A percentile compares a stretch with the other conserved stretches of the same genome.
phyloP scores from a whole-genome alignment of 495 filamentous ascomycete genomes.

The Tetracladium marchalianum region DNA sequence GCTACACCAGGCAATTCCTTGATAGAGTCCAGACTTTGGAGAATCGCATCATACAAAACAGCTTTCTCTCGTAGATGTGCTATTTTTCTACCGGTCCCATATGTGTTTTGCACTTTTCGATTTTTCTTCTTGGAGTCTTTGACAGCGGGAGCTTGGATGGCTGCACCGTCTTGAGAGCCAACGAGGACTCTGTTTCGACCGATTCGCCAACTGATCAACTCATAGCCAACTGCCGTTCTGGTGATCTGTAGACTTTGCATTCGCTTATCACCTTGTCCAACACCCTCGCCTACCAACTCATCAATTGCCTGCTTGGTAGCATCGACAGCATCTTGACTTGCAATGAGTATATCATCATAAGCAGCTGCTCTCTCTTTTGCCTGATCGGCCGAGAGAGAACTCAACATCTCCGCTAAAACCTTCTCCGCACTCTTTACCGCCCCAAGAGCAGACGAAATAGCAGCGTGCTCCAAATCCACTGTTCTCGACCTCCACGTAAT shows the following conservation, averaged over 20 bases:
- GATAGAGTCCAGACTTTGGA: conserved; percentile 83
- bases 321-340: conserved; percentile 91
- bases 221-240: conserved; percentile 84
- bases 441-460: conserved; percentile 67
- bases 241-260: conserved; percentile 94
- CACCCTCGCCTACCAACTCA: conserved; percentile 71
- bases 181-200: conserved; percentile 85
- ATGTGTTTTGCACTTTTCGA: conserved; percentile 30
- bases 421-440: conserved; percentile 44
- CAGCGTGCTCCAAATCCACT: conserved; percentile 82
- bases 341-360: conserved; percentile 83
- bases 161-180: conserved; percentile 64
- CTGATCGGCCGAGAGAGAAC: conserved; percentile 44
- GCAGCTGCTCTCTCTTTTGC: conserved; percentile 58
- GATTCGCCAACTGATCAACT: conserved; percentile 86
- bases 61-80: conserved; percentile 77
- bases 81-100: conserved; percentile 54
- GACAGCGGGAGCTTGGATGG: conserved; percentile 35
- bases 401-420: conserved; percentile 48
- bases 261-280: conserved; percentile 72
- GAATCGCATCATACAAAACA: conserved; percentile 83
- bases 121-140: conserved; percentile 26
- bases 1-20: conserved; percentile 84
- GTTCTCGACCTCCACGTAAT: conserved; percentile 85
- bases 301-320: conserved; percentile 88